Conservation (phyloP, 176 grass and related monocot genomes). For the Oropetium thomaeum region DNA sequence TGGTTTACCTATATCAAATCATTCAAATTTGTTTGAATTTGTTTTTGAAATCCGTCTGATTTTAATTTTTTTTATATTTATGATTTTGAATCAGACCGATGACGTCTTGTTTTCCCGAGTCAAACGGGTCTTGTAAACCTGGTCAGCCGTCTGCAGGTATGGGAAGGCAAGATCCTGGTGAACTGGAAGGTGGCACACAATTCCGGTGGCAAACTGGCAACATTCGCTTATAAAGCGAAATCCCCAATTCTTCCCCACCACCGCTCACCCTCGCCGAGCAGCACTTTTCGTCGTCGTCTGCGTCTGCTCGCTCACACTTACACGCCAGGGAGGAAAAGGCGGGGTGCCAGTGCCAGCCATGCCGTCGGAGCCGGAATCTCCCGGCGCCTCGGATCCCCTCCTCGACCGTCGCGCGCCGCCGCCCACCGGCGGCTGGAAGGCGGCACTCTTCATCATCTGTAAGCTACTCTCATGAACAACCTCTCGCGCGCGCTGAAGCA, state of each 20-base stretch:
- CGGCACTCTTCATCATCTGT: slow-evolving; percentile 54
- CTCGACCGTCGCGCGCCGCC: slow-evolving; percentile 2
- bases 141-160: no score
- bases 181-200: no score
- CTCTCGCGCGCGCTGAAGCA: neutral
- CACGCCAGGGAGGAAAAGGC: neutral
- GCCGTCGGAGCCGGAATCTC: neutral
- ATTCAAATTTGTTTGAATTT: no score
- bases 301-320: neutral
- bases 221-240: no score
- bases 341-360: neutral
- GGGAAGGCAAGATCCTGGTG: no score
- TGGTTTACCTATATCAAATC: no score
- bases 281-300: neutral
- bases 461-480: neutral
- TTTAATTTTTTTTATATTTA: no score
- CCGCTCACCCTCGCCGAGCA: neutral
- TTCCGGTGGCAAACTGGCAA: no score
- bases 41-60: no score
- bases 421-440: slow-evolving; percentile 37
- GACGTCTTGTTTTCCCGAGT: no score
- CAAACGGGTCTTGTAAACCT: no score
- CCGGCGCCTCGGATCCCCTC: slow-evolving; percentile 9
- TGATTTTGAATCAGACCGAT: no score
- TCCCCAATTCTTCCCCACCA: neutral